Conservation (phyloP, 106 monocot genomes). For the Acorus calamus region DNA sequence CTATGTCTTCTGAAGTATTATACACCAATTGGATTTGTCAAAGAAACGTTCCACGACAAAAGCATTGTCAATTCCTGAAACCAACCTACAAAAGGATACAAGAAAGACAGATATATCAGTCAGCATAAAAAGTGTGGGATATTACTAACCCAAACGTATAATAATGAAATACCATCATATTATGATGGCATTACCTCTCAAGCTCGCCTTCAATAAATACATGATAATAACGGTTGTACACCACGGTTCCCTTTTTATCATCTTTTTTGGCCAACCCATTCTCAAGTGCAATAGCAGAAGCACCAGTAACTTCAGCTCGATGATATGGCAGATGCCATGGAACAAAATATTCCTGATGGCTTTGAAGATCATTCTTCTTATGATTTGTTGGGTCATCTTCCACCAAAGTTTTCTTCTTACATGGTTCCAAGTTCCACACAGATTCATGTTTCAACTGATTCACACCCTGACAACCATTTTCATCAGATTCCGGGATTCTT, state of each 20-base stretch:
- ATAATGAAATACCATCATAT: no score
- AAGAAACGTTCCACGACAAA: constrained; percentile 63
- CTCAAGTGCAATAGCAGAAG: constrained; percentile 56
- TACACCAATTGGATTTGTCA: constrained; percentile 98
- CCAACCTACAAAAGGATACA: constrained; percentile 46
- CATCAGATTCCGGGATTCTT: constrained; percentile 63
- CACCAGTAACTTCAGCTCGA: constrained; percentile 72
- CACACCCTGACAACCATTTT: constrained; percentile 6
- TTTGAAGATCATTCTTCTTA: constrained; percentile 6
- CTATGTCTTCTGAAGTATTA: constrained; percentile 66
- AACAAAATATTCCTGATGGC: constrained; percentile 88
- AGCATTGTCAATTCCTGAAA: constrained; percentile 57
- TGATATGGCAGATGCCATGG: constrained; percentile 98
- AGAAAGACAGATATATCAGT: neutral
- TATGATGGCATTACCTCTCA: constrained; percentile 41
- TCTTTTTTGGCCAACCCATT: constrained; percentile 85
- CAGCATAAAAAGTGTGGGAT: no score
- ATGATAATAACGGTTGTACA: constrained; percentile 95
- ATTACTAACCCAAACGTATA: no score
- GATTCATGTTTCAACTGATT: constrained; percentile 5
- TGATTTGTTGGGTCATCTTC: neutral
- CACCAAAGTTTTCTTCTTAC: constrained; percentile 5
- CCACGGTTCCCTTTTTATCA: constrained; percentile 80
- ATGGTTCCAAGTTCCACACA: neutral
- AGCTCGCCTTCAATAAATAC: constrained; percentile 95